A percentile compares a stretch with the other conserved stretches of the same genome.
Evolutionary conservation across 2,329 filamentous ascomycete genomes (phyloP).

Genomic region (Mycosphaerella arachidis): DNA sequence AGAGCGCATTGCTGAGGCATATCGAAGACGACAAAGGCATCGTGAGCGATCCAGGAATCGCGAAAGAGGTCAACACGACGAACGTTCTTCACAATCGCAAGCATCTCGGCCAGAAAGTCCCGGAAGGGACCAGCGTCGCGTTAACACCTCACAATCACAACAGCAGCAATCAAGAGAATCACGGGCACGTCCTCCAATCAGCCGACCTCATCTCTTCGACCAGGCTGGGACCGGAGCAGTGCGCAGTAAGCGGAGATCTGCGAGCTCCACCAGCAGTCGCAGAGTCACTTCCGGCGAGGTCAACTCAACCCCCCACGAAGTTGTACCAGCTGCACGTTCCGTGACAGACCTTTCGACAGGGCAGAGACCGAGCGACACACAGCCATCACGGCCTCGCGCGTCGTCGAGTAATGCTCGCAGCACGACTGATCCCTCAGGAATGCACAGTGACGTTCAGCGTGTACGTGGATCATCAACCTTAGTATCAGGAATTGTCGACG

Average conservation of each 20-base stretch:
- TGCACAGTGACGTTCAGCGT: constrained; percentile 16
- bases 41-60: constrained; percentile 28
- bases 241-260: constrained; percentile 40
- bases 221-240: constrained; percentile 33
- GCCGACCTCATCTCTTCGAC: constrained; percentile 44
- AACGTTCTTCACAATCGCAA: constrained; percentile 5
- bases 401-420: constrained; percentile 44
- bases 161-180: constrained; percentile 24
- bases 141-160: constrained; percentile 22
- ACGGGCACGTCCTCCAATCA: constrained; percentile 39
- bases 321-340: constrained; percentile 55
- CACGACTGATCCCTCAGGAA: constrained; percentile 35
- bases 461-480: constrained; percentile 11
- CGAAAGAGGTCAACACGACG: constrained; percentile 10
- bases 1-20: constrained; percentile 84
- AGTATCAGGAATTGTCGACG: constrained; percentile 1
- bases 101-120: background rate
- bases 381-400: constrained; percentile 31
- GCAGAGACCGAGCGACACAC: constrained; percentile 28
- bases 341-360: constrained; percentile 57
- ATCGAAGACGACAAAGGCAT: constrained; percentile 68
- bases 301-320: constrained; percentile 32
- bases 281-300: constrained; percentile 30
- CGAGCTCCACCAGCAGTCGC: constrained; percentile 34
- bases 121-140: constrained; percentile 2